Conservation (phyloP, 2,329 filamentous ascomycete species). For the Sclerotinia trifoliorum region DNA sequence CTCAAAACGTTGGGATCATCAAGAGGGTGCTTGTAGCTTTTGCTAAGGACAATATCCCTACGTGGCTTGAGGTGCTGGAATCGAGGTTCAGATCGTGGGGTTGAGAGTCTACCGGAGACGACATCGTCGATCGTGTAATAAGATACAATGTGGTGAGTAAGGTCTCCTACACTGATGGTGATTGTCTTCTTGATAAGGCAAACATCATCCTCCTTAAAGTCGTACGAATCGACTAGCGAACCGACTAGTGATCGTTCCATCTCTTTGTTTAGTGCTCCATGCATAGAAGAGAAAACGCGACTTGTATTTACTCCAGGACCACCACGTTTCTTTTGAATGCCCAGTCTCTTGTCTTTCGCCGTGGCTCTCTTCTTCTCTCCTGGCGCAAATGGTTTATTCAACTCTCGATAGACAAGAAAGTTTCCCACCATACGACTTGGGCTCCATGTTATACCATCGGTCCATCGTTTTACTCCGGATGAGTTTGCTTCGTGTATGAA, state of each 20-base stretch:
- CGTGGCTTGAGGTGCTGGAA: conserved; percentile 55
- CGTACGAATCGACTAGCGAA: conserved; percentile 84
- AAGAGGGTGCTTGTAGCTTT: conserved; percentile 66
- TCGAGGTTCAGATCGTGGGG: conserved; percentile 55
- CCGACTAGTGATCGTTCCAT: conserved; percentile 57
- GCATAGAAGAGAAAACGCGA: conserved; percentile 18
- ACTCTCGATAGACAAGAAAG: conserved; percentile 95
- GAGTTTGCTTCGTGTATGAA: conserved; percentile 92
- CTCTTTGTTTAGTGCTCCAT: conserved; percentile 34
- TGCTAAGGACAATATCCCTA: conserved; percentile 55
- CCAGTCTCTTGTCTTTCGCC: conserved; percentile 58
- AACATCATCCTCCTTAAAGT: conserved; percentile 72
- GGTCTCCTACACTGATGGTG: conserved; percentile 70
- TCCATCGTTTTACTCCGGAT: conserved; percentile 92
- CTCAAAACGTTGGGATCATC: conserved; percentile 54
- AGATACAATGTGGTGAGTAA: conserved; percentile 81
- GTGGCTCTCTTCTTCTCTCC: conserved; percentile 83
- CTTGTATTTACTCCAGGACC: conserved; percentile 20
- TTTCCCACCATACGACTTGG: conserved; percentile 93
- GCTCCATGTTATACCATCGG: conserved; percentile 87
- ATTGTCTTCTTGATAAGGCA: conserved; percentile 89
- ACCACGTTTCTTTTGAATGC: conserved; percentile 36
- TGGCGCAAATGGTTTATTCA: conserved; percentile 88
- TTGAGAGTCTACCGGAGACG: conserved; percentile 52
- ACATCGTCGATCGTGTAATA: conserved; percentile 86